Evolutionary conservation across 106 monocot genomes (phyloP).

Genomic region (Apostasia shenzhenica): DNA sequence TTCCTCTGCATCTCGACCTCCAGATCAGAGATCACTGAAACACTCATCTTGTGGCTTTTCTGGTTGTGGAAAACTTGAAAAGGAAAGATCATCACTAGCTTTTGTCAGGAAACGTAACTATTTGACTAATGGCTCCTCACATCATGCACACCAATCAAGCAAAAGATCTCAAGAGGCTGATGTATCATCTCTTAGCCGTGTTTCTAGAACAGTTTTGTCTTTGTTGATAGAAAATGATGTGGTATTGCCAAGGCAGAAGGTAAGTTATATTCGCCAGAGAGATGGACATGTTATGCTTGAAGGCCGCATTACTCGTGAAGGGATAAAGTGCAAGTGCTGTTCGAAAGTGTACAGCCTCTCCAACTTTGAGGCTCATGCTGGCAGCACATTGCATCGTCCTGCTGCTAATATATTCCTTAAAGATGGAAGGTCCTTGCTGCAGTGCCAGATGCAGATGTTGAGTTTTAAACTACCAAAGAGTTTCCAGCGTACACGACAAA

Average conservation of each 20-base stretch:
- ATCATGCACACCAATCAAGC: not conserved
- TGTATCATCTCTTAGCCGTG: conserved; percentile 7
- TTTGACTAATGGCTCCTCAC: not conserved
- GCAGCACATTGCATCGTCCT: conserved; percentile 25
- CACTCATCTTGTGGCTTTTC: not conserved
- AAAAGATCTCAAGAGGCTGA: conserved; percentile 11
- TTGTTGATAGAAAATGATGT: conserved; percentile 56
- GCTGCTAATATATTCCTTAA: conserved; percentile 42
- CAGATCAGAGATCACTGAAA: not conserved
- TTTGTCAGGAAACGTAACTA: not conserved
- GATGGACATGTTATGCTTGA: conserved; percentile 29
- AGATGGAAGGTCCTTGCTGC: conserved; percentile 59
- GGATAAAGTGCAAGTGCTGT: conserved; percentile 71
- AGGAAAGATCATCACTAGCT: conserved; percentile 5
- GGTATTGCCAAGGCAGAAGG: conserved; percentile 45
- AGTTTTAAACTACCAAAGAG: conserved; percentile 12
- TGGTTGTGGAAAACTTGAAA: conserved; percentile 5
- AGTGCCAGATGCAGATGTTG: conserved; percentile 42
- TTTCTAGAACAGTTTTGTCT: conserved; percentile 38
- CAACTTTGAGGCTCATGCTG: conserved; percentile 59
- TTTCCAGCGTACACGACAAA: conserved; percentile 22
- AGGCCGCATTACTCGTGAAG: conserved; percentile 44
- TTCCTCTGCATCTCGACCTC: not conserved
- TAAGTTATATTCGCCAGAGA: conserved; percentile 31
- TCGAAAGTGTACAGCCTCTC: conserved; percentile 24